Base-by-base conservation (phyloP, 257 asterid genomes). In the Schizonepeta tenuifolia region DNA sequence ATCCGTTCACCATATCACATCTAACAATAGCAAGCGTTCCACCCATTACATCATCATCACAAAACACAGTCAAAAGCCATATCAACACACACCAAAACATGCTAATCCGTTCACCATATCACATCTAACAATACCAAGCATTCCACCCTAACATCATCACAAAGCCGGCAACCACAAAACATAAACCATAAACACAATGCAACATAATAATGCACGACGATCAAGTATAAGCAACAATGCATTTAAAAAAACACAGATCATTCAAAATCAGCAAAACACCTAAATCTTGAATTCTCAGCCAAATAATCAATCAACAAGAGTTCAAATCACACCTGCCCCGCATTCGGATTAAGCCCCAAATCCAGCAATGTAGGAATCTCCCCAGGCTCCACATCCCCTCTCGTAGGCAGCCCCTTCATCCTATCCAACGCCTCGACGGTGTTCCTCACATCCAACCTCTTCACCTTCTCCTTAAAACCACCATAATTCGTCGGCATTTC, bases 401-500 rank as follows among this genome's bases (percentile, higher is more conserved):
- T 79, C 6, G 86, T 83, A 13, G 99, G 99, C 84, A 95, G 83
- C 5, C 92, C 95, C 70, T 82, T 89, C 80, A 95, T 66, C 77
- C 77, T 89, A 72, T 92, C 99, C 83, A 86, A 77, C 0, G 88
- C 97, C 74, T 92, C 96, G 1, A 92, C 82, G 3, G 94, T 85
- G 80, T 95, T 85, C 94, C 99, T 88, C 74, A 90, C 93, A 70
- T 89, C 81, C 86, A 89, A 80, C 4, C 92, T 86, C 35, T 82
- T 79, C 74, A 92, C 95, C 78, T 77, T 92, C 75, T 87, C 98
- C 86, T 82, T 95, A 81, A 95, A 92, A 7, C 96, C 96, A 0
- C 98, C 97, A 4, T 95, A 95, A 74, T 86, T 92, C 4, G 96
- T 86, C 0, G 98, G 99, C 95, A 92, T 95, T 67, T 77, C 88